These are phyloP conservation scores for Cercospora sp. DNA, from an alignment of 2,329 filamentous ascomycete species.

Conservation along the genomic window DNA sequence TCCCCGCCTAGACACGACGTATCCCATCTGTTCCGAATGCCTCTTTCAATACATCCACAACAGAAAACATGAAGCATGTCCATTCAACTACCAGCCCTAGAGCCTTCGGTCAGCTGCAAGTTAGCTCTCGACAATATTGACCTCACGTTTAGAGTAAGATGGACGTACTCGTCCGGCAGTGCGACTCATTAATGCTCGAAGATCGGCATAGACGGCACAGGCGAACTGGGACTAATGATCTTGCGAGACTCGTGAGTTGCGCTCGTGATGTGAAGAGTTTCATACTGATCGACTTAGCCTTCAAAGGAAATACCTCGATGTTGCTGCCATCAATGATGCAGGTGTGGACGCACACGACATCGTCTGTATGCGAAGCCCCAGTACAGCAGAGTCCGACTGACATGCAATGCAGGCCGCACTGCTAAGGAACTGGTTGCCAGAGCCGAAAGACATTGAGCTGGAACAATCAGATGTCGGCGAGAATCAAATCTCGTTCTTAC, in stretches of 20 bases:
- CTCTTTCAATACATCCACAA: too few relatives aligned
- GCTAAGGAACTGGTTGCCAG: background rate
- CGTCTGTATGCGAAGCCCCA: background rate
- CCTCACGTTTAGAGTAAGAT: background rate
- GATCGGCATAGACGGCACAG: background rate
- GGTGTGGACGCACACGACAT: background rate
- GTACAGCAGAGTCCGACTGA: background rate
- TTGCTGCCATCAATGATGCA: background rate
- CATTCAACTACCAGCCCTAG: background rate
- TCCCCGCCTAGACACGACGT: too few relatives aligned
- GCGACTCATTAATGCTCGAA: background rate
- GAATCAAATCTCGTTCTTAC: background rate
- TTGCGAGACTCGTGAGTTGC: background rate
- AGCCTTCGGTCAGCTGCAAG: background rate
- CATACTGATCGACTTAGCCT: background rate
- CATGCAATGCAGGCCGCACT: background rate
- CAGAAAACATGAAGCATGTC: background rate
- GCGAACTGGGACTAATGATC: background rate
- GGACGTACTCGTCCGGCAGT: background rate
- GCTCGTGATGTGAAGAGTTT: background rate
- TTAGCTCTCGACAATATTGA: background rate
- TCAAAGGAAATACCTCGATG: background rate
- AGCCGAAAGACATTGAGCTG: background rate
- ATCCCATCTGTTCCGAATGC: too few relatives aligned
- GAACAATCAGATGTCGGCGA: background rate